A percentile compares a stretch with the other conserved stretches of the same genome.
phyloP scores from a whole-genome alignment of 768 basidiomycete species.

The Russula sp. region DNA sequence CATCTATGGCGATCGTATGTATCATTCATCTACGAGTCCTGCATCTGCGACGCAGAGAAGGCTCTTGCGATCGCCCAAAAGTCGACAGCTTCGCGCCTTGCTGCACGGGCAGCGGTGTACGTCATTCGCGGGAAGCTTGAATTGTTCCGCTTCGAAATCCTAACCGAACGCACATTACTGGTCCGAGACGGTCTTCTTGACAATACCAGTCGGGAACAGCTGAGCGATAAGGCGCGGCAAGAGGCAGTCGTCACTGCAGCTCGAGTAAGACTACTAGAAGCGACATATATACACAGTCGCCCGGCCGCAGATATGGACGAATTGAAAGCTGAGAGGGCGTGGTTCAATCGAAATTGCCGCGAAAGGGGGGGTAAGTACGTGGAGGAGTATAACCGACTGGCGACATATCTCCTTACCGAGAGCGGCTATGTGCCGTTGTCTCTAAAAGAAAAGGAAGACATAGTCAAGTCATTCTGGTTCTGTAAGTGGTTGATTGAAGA shows the following conservation, averaged over 20 bases:
- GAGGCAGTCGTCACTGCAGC: background rate
- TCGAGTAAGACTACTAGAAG: background rate
- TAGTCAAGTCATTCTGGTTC: slow-evolving; percentile 26
- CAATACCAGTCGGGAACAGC: background rate
- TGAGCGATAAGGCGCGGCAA: background rate
- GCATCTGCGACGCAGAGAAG: slow-evolving; percentile 25
- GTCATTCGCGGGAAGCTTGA: slow-evolving; percentile 26
- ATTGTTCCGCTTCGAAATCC: slow-evolving; percentile 23
- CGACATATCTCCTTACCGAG: slow-evolving; percentile 19
- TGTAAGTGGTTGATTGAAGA: slow-evolving; percentile 15
- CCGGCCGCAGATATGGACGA: slow-evolving; percentile 14
- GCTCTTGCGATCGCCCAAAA: slow-evolving; percentile 22
- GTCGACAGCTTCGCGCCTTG: slow-evolving; percentile 28
- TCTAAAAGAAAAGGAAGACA: slow-evolving; percentile 24
- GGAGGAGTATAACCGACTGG: slow-evolving; percentile 22
- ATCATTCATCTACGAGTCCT: slow-evolving; percentile 25
- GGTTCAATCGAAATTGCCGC: slow-evolving; percentile 26
- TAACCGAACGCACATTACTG: slow-evolving; percentile 11
- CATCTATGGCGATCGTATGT: slow-evolving; percentile 23
- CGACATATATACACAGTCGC: slow-evolving; percentile 24
- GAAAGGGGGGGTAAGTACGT: slow-evolving; percentile 22
- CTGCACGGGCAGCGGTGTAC: slow-evolving; percentile 22
- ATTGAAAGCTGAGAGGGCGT: slow-evolving; percentile 22
- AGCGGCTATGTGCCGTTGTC: slow-evolving; percentile 23
- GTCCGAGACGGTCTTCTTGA: background rate